A percentile compares a stretch with the other conserved stretches of the same genome.
phyloP scores from a whole-genome alignment of 2,329 filamentous ascomycete genomes.

The Diaporthe eres region DNA sequence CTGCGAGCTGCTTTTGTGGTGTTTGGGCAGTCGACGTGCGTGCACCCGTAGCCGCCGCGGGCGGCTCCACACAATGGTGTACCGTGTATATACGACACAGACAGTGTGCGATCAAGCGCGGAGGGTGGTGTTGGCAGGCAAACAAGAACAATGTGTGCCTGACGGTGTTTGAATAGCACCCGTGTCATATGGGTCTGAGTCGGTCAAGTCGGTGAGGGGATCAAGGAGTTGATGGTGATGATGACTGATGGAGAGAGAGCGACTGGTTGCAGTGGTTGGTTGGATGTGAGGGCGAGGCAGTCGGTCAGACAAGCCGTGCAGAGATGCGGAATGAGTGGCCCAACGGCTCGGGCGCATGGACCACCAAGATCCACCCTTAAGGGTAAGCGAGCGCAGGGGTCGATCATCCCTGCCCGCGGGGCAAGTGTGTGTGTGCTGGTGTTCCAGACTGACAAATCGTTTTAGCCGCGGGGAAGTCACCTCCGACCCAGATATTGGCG shows the following conservation, averaged over 20 bases:
- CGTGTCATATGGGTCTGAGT: not conserved
- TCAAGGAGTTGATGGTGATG: not conserved
- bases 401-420: slow-evolving; percentile 21
- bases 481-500: not conserved
- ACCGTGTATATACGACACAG: slow-evolving; percentile 12
- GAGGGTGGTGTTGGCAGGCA: slow-evolving; percentile 1
- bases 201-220: slow-evolving; percentile 10
- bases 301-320: slow-evolving; percentile 23
- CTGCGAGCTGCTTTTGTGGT: slow-evolving; percentile 18
- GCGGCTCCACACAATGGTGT: slow-evolving; percentile 3
- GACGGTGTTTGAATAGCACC: slow-evolving; percentile 18
- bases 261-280: slow-evolving; percentile 12
- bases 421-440: not conserved
- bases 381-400: slow-evolving; percentile 26
- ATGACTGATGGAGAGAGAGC: not conserved
- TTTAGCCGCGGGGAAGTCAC: slow-evolving; percentile 27
- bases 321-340: slow-evolving; percentile 27
- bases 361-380: slow-evolving; percentile 29
- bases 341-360: slow-evolving; percentile 18
- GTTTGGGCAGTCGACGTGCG: slow-evolving; percentile 30
- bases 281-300: slow-evolving; percentile 4
- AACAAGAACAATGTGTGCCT: not conserved
- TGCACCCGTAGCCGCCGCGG: slow-evolving; percentile 17
- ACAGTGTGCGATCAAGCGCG: slow-evolving; percentile 28
- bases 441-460: slow-evolving; percentile 23